Percentiles rank a stretch among this genome's conserved stretches.
Conservation (phyloP, 1,139 yeast species). For the Taphrina sp. region DNA sequence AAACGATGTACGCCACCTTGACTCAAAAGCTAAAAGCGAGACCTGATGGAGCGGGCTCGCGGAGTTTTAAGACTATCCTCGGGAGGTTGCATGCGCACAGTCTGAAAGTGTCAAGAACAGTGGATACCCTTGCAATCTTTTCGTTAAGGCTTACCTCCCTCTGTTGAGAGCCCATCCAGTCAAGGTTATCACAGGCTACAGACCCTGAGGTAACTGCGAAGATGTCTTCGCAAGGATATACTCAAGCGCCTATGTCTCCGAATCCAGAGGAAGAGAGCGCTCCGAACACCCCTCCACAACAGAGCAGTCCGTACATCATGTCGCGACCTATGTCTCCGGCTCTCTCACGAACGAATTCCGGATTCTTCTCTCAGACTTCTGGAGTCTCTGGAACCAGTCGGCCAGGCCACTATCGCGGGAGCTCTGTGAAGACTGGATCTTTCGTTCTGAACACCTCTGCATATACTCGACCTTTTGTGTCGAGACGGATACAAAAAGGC, state of each 20-base stretch:
- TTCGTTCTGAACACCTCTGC: constrained; percentile 31
- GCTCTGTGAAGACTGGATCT: constrained; percentile 19
- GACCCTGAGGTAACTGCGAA: no score
- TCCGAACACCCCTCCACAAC: constrained; percentile 10
- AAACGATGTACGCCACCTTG: no score
- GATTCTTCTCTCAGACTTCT: constrained; percentile 1
- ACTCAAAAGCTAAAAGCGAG: no score
- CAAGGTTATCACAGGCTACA: no score
- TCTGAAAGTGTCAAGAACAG: no score
- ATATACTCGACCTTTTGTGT: constrained; percentile 22
- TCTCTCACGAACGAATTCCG: constrained; percentile 16
- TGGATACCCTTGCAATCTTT: no score
- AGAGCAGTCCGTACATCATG: constrained; percentile 9
- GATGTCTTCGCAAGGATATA: constrained; percentile 10
- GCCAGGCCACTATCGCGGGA: constrained; percentile 6
- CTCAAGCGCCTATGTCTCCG: constrained; percentile 12
- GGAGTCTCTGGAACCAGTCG: constrained; percentile 2
- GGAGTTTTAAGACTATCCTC: no score
- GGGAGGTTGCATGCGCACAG: no score
- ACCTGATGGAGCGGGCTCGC: no score
- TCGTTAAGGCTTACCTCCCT: no score
- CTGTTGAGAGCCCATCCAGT: no score
- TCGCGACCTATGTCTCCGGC: constrained; percentile 25
- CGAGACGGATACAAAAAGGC: constrained; percentile 14
- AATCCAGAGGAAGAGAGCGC: neutral